A percentile compares a stretch with the other conserved stretches of the same genome.
Evolutionary conservation across 768 basidiomycete genomes (phyloP).

Genomic region (Rhodotorula diobovata): DNA sequence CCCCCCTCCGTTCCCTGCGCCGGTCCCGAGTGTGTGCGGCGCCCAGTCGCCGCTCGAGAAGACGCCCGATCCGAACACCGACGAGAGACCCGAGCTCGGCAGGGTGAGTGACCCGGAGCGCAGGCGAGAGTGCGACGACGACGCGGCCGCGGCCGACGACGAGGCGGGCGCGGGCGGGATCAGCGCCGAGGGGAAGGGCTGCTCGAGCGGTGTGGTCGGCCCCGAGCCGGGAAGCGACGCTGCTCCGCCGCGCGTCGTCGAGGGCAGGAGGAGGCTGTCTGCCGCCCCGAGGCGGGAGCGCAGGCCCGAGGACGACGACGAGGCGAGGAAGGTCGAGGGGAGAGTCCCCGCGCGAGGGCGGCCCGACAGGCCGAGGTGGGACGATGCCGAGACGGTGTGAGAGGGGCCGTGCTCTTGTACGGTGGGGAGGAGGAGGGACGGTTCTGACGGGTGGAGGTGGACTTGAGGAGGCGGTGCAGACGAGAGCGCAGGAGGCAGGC

Average conservation of each 20-base stretch:
- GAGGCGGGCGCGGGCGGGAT: slow-evolving; percentile 49
- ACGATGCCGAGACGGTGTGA: neutral
- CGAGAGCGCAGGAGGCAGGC: slow-evolving; percentile 46
- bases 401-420: slow-evolving; percentile 7
- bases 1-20: too few relatives aligned
- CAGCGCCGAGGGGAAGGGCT: slow-evolving; percentile 54
- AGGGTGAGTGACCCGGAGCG: slow-evolving; percentile 89
- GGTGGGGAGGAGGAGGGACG: slow-evolving; percentile 46
- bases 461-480: slow-evolving; percentile 52
- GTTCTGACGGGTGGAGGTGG: slow-evolving; percentile 9
- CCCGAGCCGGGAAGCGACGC: slow-evolving; percentile 64
- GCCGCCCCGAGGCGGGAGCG: slow-evolving; percentile 65
- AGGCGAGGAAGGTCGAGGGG: slow-evolving; percentile 4
- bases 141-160: neutral
- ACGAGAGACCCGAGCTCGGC: slow-evolving; percentile 65
- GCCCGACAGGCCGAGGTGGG: neutral
- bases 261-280: slow-evolving; percentile 56
- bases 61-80: slow-evolving; percentile 79
- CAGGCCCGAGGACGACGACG: slow-evolving; percentile 58
- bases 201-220: slow-evolving; percentile 55
- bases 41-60: slow-evolving; percentile 75
- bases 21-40: slow-evolving; percentile 39
- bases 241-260: slow-evolving; percentile 54
- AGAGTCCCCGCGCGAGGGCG: slow-evolving; percentile 48
- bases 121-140: slow-evolving; percentile 58